Conservation (phyloP, 805 yeast genomes). For the Pachysolen tannophilus region DNA sequence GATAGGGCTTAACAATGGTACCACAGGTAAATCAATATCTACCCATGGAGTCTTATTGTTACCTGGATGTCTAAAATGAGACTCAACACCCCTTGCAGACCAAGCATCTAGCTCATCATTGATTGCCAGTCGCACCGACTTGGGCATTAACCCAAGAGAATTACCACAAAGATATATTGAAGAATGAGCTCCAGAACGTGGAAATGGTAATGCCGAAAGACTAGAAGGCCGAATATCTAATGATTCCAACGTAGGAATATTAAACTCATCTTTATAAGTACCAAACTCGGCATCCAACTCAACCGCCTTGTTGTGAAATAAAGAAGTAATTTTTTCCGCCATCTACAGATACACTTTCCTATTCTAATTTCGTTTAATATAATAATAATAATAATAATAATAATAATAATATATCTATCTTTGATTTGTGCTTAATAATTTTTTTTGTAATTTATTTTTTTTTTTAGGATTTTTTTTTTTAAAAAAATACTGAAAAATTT, state of each 20-base stretch:
- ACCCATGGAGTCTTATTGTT: slow-evolving; percentile 59
- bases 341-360: too few relatives aligned
- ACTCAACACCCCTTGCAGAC: slow-evolving; percentile 73
- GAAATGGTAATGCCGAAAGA: too few relatives aligned
- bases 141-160: slow-evolving; percentile 90
- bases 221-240: slow-evolving; percentile 36
- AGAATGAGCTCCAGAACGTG: slow-evolving; percentile 4
- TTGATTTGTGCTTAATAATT: too few relatives aligned
- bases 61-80: slow-evolving; percentile 70
- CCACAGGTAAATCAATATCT: slow-evolving; percentile 71
- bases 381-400: too few relatives aligned
- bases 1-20: slow-evolving; percentile 59
- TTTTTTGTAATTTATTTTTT: too few relatives aligned
- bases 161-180: slow-evolving; percentile 74
- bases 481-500: too few relatives aligned
- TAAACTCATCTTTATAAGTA: slow-evolving; percentile 38
- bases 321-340: too few relatives aligned
- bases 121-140: slow-evolving; percentile 46
- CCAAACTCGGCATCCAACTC: slow-evolving; percentile 33
- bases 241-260: slow-evolving; percentile 58
- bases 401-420: too few relatives aligned
- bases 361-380: too few relatives aligned
- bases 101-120: slow-evolving; percentile 72
- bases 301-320: slow-evolving; percentile 19
- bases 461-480: too few relatives aligned